Evolutionary conservation across 192 early-diverging fungal species (phyloP).

Genomic region (Coemansia aciculifera): DNA sequence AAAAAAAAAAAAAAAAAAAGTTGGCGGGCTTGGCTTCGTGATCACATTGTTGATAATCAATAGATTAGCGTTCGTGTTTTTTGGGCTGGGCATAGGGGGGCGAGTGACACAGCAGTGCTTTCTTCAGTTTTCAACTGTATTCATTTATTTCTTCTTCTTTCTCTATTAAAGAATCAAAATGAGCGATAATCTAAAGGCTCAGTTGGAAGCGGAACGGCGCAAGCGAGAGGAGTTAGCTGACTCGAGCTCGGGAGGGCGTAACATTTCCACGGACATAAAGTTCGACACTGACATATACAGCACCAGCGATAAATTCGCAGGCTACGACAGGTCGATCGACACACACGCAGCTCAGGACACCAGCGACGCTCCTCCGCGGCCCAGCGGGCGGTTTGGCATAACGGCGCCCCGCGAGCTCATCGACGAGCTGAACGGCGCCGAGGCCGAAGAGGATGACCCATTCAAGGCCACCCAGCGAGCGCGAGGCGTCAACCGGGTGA

Average conservation of each 20-base stretch:
- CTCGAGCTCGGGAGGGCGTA: not conserved
- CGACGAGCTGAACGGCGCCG: constrained; percentile 62
- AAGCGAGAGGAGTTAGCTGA: constrained; percentile 26
- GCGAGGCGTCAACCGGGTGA: constrained; percentile 54
- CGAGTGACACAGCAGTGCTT: not conserved
- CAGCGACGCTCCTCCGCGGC: not conserved
- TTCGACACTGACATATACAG: constrained; percentile 79
- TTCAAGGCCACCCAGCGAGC: constrained; percentile 59
- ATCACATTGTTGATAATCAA: not conserved
- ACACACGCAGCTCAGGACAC: not conserved
- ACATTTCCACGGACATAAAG: constrained; percentile 22
- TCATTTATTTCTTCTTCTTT: not conserved
- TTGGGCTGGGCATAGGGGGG: not conserved
- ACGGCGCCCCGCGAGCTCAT: constrained; percentile 80
- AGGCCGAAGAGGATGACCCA: constrained; percentile 60
- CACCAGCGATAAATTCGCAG: constrained; percentile 64
- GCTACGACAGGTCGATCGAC: constrained; percentile 66
- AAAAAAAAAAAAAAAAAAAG: not conserved
- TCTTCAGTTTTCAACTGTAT: not conserved
- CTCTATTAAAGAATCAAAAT: constrained; percentile 7
- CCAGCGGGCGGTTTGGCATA: constrained; percentile 56
- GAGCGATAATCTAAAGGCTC: constrained; percentile 29
- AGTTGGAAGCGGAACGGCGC: constrained; percentile 44
- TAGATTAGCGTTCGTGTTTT: not conserved
- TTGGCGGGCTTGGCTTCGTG: not conserved